phyloP scores from a whole-genome alignment of 2,329 filamentous ascomycete species.

The Hymenoscyphus fructigenus region DNA sequence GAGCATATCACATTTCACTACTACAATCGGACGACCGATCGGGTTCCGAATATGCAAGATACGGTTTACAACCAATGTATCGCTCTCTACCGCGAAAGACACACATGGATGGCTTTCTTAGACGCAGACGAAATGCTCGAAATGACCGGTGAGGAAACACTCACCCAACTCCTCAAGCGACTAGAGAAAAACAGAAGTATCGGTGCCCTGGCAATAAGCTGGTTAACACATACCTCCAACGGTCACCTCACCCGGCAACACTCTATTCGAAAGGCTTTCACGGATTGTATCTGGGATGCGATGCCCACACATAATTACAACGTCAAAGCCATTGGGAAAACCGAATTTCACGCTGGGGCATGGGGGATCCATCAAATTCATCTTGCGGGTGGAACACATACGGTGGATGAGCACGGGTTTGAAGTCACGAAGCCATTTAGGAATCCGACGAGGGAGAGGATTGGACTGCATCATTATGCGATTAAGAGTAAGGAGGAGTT shows the following conservation, averaged over 20 bases:
- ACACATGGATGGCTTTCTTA: slow-evolving; percentile 38
- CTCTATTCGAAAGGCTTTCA: slow-evolving; percentile 33
- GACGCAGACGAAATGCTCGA: slow-evolving; percentile 36
- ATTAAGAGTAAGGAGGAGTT: slow-evolving; percentile 38
- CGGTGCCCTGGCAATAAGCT: slow-evolving; percentile 37
- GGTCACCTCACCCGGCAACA: slow-evolving; percentile 29
- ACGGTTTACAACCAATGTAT: slow-evolving; percentile 28
- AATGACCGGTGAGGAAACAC: slow-evolving; percentile 25
- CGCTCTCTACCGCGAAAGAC: slow-evolving; percentile 26
- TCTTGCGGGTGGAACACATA: slow-evolving; percentile 21
- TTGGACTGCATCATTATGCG: slow-evolving; percentile 38
- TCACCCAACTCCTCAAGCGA: slow-evolving; percentile 30
- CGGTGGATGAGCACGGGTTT: slow-evolving; percentile 34
- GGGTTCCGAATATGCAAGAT: slow-evolving; percentile 20
- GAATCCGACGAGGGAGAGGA: slow-evolving; percentile 32
- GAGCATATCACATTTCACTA: slow-evolving; percentile 30
- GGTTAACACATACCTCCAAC: slow-evolving; percentile 36
- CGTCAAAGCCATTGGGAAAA: slow-evolving; percentile 38
- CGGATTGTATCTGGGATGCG: slow-evolving; percentile 33
- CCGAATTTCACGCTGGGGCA: slow-evolving; percentile 23
- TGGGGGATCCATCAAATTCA: slow-evolving; percentile 32
- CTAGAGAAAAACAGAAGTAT: slow-evolving; percentile 31
- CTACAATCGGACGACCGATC: slow-evolving; percentile 15
- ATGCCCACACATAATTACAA: slow-evolving; percentile 30
- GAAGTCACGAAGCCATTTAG: slow-evolving; percentile 25